phyloP scores from a whole-genome alignment of 1,284 basidiomycete species.

The Mycena sp. region DNA sequence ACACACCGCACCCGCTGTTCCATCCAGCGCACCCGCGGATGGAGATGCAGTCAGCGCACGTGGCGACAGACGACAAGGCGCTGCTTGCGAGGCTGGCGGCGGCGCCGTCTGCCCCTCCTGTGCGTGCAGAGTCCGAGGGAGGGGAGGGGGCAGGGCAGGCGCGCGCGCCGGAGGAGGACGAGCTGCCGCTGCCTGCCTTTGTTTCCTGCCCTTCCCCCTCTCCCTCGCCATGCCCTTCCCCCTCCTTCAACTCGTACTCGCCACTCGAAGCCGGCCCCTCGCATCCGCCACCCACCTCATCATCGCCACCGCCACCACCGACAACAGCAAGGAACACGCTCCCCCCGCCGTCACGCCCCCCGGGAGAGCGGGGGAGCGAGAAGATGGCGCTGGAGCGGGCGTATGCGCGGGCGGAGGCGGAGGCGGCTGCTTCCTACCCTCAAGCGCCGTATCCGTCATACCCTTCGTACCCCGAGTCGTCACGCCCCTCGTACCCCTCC shows the following conservation, averaged over 20 bases:
- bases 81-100: constrained; percentile 65
- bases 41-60: constrained; percentile 54
- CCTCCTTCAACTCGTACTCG: too few relatives aligned
- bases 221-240: too few relatives aligned
- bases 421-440: background rate
- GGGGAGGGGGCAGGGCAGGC: background rate
- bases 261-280: too few relatives aligned
- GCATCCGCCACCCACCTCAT: background rate
- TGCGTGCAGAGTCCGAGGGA: background rate
- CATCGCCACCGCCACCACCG: background rate
- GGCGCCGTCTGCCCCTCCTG: constrained; percentile 62
- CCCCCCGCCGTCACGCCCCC: background rate
- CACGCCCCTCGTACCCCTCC: background rate
- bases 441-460: background rate
- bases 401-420: constrained; percentile 10
- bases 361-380: background rate
- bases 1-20: too few relatives aligned
- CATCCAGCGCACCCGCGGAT: background rate
- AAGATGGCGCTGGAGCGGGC: constrained; percentile 27
- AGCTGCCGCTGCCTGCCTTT: background rate
- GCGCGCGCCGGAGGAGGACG: background rate
- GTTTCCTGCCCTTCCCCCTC: background rate
- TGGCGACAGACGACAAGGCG: constrained; percentile 80
- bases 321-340: background rate
- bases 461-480: background rate